Evolutionary conservation across 257 asterid species (phyloP).

Genomic region (Ajuga chamaepitys): DNA sequence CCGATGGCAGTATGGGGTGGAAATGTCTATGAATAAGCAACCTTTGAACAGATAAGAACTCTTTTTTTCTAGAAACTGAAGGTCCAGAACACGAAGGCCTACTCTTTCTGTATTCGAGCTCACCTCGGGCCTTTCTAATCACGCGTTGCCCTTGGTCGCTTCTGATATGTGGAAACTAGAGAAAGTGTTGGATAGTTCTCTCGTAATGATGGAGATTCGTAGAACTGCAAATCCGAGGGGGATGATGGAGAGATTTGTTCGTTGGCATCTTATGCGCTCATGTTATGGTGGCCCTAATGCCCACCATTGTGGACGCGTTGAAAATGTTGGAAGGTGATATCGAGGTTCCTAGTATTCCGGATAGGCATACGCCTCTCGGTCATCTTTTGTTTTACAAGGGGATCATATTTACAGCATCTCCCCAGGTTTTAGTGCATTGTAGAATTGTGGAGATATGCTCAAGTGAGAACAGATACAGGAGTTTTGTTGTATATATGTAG

Average conservation of each 20-base stretch:
- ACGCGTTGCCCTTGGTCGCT: slow-evolving; percentile 93
- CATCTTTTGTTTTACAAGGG: slow-evolving; percentile 48
- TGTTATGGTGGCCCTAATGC: slow-evolving; percentile 89
- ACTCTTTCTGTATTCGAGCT: slow-evolving; percentile 41
- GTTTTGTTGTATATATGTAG: background rate
- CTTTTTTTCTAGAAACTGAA: too few species aligned
- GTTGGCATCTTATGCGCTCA: slow-evolving; percentile 92
- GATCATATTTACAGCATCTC: slow-evolving; percentile 44
- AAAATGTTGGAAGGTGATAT: slow-evolving; percentile 90
- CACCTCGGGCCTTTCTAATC: slow-evolving; percentile 46
- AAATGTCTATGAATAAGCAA: too few species aligned
- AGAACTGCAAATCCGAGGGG: slow-evolving; percentile 48
- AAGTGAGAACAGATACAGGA: slow-evolving; percentile 26
- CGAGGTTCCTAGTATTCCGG: slow-evolving; percentile 72
- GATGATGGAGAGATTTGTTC: slow-evolving; percentile 69
- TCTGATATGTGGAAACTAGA: slow-evolving; percentile 56
- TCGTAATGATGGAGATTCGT: slow-evolving; percentile 37
- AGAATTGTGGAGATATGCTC: slow-evolving; percentile 57
- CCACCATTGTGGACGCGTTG: slow-evolving; percentile 71
- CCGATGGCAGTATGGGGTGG: too few species aligned
- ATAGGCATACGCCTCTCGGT: slow-evolving; percentile 68
- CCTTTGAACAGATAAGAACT: too few species aligned
- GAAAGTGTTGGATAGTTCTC: slow-evolving; percentile 42
- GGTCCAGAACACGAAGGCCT: too few species aligned
- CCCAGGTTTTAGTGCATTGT: slow-evolving; percentile 49